Evolutionary conservation across 805 yeast genomes (phyloP).

Genomic region (Pichia occidentalis): DNA sequence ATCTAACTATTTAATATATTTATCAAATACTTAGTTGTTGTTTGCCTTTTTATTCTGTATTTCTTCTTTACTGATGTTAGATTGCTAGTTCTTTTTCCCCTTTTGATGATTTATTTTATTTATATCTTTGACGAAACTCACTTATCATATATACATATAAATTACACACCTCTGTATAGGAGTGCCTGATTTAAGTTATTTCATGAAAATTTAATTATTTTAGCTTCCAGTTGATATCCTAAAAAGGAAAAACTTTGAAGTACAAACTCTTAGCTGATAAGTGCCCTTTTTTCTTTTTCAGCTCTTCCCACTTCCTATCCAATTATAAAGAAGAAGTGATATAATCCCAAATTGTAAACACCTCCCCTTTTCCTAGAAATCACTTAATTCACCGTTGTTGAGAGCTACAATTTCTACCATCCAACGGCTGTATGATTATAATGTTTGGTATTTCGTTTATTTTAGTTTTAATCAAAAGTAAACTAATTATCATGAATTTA

Average conservation of each 20-base stretch:
- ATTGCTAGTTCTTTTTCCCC: slow-evolving; percentile 1
- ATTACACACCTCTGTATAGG: not conserved
- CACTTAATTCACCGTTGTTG: too few relatives aligned
- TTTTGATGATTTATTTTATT: slow-evolving; percentile 1
- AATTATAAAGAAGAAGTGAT: too few relatives aligned
- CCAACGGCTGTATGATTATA: too few relatives aligned
- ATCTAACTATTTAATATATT: slow-evolving; percentile 1
- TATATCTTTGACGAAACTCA: not conserved
- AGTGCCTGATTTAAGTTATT: not conserved
- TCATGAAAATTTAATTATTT: too few relatives aligned
- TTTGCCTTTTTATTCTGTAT: too few relatives aligned
- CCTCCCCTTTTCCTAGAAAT: too few relatives aligned
- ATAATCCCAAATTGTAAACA: too few relatives aligned
- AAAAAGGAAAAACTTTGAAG: not conserved
- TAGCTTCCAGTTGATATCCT: not conserved
- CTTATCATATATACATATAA: not conserved
- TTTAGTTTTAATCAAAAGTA: too few relatives aligned
- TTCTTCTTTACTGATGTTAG: not conserved
- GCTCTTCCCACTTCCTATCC: too few relatives aligned
- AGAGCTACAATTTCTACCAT: too few relatives aligned
- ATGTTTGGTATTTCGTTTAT: too few relatives aligned
- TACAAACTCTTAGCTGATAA: not conserved
- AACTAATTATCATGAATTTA: not conserved
- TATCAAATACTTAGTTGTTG: too few relatives aligned
- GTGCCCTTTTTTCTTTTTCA: not conserved